Evolutionary conservation across 148 eudicot species (phyloP).

Genomic region (Nepenthes mirabilis): DNA sequence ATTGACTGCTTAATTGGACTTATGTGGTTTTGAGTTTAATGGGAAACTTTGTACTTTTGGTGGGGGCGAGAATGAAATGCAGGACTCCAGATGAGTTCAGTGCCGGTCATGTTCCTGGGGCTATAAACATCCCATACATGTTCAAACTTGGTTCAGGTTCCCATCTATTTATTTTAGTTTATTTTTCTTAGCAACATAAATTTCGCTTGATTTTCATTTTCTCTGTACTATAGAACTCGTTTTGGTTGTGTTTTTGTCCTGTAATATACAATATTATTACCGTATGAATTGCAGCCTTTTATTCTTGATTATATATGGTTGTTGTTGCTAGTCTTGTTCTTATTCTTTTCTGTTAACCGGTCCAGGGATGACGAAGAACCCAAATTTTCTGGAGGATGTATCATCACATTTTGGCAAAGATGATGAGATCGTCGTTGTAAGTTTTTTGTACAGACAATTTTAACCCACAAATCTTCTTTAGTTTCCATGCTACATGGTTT

Average conservation of each 20-base stretch:
- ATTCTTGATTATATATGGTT: not conserved
- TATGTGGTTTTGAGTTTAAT: not conserved
- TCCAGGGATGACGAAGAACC: slow-evolving; percentile 60
- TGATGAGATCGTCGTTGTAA: slow-evolving; percentile 68
- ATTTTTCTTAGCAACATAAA: no score
- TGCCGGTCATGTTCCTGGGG: slow-evolving; percentile 64
- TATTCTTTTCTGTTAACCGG: not conserved
- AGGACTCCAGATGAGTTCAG: slow-evolving; percentile 66
- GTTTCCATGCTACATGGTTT: not conserved
- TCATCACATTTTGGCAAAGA: slow-evolving; percentile 39
- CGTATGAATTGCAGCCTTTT: not conserved
- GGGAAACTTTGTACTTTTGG: no score
- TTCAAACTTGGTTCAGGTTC: slow-evolving; percentile 56
- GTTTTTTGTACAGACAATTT: slow-evolving; percentile 9
- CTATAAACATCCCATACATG: slow-evolving; percentile 62
- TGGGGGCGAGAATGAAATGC: not conserved
- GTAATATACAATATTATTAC: no score
- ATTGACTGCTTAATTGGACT: not conserved
- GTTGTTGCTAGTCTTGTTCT: not conserved
- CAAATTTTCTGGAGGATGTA: slow-evolving; percentile 43
- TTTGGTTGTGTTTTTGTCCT: no score
- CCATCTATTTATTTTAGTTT: no score
- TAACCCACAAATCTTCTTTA: not conserved
- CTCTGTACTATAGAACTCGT: no score
- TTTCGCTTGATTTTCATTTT: no score